These are phyloP conservation scores for Elsinoe necatrix DNA, from an alignment of 2,329 filamentous ascomycete genomes.

Conservation along the genomic window DNA sequence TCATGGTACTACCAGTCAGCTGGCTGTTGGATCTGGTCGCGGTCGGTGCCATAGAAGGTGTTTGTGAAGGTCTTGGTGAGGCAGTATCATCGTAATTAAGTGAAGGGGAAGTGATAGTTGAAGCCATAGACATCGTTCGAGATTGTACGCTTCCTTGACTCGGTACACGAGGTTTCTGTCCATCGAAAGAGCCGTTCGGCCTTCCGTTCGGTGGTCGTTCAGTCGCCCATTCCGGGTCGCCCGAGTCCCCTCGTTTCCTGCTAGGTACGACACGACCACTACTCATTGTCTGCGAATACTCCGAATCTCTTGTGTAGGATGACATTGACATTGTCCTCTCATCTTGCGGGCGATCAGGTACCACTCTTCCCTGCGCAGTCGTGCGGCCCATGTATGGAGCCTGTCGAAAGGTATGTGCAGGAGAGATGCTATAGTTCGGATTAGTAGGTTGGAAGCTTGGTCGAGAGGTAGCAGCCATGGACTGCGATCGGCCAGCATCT, in stretches of 20 bases:
- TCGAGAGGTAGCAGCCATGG: conserved; percentile 67
- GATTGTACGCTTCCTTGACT: conserved; percentile 39
- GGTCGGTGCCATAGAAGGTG: conserved; percentile 23
- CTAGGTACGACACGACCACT: conserved; percentile 86
- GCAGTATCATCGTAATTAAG: conserved; percentile 20
- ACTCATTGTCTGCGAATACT: conserved; percentile 82
- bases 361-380: conserved; percentile 82
- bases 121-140: conserved; percentile 88
- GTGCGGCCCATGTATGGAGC: conserved; percentile 71
- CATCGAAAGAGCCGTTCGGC: conserved; percentile 5
- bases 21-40: conserved; percentile 33
- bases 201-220: conserved; percentile 15
- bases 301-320: conserved; percentile 65
- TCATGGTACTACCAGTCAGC: conserved; percentile 36
- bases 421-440: conserved; percentile 51
- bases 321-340: conserved; percentile 96
- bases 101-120: conserved; percentile 52
- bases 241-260: conserved; percentile 51
- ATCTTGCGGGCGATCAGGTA: conserved; percentile 75
- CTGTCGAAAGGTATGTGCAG: conserved; percentile 69
- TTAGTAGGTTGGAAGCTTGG: conserved; percentile 62
- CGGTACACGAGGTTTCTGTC: conserved; percentile 16
- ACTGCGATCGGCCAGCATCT: conserved; percentile 86
- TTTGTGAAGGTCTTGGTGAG: conserved; percentile 24
- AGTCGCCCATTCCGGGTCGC: conserved; percentile 19